Percentiles rank a stretch among this genome's conserved stretches.
These are phyloP conservation scores for Cystofilobasidium capitatum DNA, from an alignment of 768 basidiomycete genomes.

Conservation along the genomic window DNA sequence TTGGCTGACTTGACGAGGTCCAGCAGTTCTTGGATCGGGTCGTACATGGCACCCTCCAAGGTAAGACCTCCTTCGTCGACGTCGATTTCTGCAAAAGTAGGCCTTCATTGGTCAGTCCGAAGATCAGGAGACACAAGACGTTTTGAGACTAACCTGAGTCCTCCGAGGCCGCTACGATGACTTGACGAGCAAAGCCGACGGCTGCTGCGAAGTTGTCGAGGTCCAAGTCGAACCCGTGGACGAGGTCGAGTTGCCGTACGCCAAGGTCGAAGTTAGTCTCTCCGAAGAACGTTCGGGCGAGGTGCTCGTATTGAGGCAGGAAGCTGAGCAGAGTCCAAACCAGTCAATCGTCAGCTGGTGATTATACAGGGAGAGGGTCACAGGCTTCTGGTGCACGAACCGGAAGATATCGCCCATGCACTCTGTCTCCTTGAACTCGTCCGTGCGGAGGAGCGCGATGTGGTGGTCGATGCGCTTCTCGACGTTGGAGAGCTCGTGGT, in stretches of 20 bases:
- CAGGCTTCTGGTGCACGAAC: conserved; percentile 45
- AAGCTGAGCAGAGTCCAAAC: conserved; percentile 48
- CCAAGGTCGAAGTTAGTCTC: conserved; percentile 77
- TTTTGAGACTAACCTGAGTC: conserved; percentile 55
- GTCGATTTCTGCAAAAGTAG: conserved; percentile 50
- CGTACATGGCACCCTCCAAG: conserved; percentile 64
- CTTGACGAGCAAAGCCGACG: conserved; percentile 79
- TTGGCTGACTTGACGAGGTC: conserved; percentile 76
- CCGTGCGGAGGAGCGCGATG: conserved; percentile 67
- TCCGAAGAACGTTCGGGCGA: conserved; percentile 75
- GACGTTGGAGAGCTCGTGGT: conserved; percentile 71
- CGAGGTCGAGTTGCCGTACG: conserved; percentile 77
- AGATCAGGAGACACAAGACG: background rate
- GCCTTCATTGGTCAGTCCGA: conserved; percentile 15
- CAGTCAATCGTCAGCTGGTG: background rate
- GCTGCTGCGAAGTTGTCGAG: conserved; percentile 89
- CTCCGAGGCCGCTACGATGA: conserved; percentile 57
- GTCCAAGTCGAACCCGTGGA: conserved; percentile 74
- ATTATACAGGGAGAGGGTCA: background rate
- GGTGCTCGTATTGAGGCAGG: conserved; percentile 84
- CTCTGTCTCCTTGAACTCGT: conserved; percentile 88
- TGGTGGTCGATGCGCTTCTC: conserved; percentile 91
- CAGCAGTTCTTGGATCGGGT: conserved; percentile 69
- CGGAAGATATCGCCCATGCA: conserved; percentile 81
- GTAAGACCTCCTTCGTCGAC: conserved; percentile 66